These are phyloP conservation scores for Lachnellula occidentalis DNA, from an alignment of 2,329 filamentous ascomycete species.

Conservation along the genomic window DNA sequence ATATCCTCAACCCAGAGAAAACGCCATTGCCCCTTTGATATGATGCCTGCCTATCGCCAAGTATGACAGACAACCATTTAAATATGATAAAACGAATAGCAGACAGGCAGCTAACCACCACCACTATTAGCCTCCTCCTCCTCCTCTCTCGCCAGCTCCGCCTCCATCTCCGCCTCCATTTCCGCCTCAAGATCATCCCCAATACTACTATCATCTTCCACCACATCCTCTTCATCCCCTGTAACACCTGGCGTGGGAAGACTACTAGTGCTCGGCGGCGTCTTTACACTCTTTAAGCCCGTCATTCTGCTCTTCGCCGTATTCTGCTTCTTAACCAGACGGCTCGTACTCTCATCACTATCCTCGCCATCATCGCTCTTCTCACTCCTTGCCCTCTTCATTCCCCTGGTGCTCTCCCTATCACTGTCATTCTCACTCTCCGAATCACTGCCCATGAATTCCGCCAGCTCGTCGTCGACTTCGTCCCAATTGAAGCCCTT, in stretches of 20 bases:
- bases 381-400: constrained; percentile 30
- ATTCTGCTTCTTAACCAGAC: constrained; percentile 47
- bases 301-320: constrained; percentile 42
- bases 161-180: constrained; percentile 16
- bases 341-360: constrained; percentile 41
- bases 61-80: neutral
- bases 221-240: constrained; percentile 36
- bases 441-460: constrained; percentile 59
- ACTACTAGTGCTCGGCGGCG: constrained; percentile 33
- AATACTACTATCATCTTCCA: constrained; percentile 50
- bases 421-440: constrained; percentile 40
- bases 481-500: constrained; percentile 56
- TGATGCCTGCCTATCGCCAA: neutral
- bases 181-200: constrained; percentile 40
- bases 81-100: neutral
- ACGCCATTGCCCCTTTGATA: neutral
- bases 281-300: constrained; percentile 41
- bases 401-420: constrained; percentile 16
- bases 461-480: constrained; percentile 67
- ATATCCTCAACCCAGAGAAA: neutral
- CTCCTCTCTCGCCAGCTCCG: constrained; percentile 16
- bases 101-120: constrained; percentile 4
- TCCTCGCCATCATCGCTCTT: constrained; percentile 41
- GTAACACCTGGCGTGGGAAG: constrained; percentile 39
- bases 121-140: constrained; percentile 1